Percentiles rank a stretch among this genome's conserved stretches.
These are phyloP conservation scores for Brassica balearica DNA, from an alignment of 441 rosid genomes.

Conservation along the genomic window DNA sequence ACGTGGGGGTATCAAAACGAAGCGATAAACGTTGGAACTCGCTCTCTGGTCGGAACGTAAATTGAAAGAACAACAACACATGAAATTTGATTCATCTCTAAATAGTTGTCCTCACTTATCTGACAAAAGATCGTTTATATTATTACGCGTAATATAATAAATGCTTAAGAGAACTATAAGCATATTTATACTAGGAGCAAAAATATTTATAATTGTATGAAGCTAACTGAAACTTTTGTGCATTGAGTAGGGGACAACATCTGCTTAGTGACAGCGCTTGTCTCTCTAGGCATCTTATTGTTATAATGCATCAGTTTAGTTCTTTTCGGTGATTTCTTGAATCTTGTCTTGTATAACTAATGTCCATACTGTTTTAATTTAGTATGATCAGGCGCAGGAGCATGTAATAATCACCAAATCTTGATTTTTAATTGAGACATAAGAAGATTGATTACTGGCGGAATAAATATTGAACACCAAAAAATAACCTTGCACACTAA, in stretches of 20 bases:
- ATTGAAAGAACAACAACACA: conserved; percentile 34
- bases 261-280: conserved; percentile 42
- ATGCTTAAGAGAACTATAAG: conserved; percentile 12
- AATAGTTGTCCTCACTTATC: conserved; percentile 29
- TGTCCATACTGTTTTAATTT: conserved; percentile 22
- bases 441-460: not conserved
- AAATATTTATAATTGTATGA: not conserved
- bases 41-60: conserved; percentile 36
- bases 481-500: not conserved
- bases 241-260: conserved; percentile 43
- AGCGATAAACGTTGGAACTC: conserved; percentile 41
- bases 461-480: too few relatives aligned
- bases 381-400: conserved; percentile 13
- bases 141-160: not conserved
- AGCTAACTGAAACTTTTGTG: conserved; percentile 32
- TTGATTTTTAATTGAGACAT: not conserved
- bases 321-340: conserved; percentile 15
- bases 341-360: conserved; percentile 14
- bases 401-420: not conserved
- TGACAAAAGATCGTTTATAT: conserved; percentile 14
- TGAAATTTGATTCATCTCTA: conserved; percentile 18
- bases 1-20: conserved; percentile 45
- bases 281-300: conserved; percentile 37
- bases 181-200: conserved; percentile 9
- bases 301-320: conserved; percentile 7